Evolutionary conservation across 768 basidiomycete genomes (phyloP).

Genomic region (Tylopilus felleus): DNA sequence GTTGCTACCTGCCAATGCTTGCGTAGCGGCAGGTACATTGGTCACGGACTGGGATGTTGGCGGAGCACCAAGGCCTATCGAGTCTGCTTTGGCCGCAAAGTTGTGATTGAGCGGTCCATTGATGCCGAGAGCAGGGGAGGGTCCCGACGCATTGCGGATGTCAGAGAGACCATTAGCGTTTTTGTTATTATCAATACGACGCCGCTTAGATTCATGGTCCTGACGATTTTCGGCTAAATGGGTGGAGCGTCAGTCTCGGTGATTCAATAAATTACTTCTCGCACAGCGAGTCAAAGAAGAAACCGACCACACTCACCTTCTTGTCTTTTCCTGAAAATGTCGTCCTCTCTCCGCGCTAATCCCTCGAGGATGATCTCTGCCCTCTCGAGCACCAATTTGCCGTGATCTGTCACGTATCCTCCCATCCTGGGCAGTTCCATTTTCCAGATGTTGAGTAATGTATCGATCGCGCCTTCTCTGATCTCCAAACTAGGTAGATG

Average conservation of each 20-base stretch:
- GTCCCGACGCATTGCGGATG: constrained; percentile 29
- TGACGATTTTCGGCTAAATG: constrained; percentile 86
- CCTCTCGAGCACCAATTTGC: constrained; percentile 77
- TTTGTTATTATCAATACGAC: constrained; percentile 54
- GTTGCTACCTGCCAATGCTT: constrained; percentile 83
- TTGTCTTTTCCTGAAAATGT: constrained; percentile 87
- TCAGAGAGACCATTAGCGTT: constrained; percentile 42
- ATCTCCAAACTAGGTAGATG: constrained; percentile 98
- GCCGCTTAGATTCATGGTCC: constrained; percentile 85
- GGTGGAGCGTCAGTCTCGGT: constrained; percentile 12
- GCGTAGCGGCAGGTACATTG: constrained; percentile 57
- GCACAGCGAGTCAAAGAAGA: constrained; percentile 4
- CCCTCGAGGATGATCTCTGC: constrained; percentile 95
- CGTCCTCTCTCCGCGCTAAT: constrained; percentile 90
- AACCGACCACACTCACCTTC: constrained; percentile 65
- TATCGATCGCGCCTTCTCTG: constrained; percentile 98
- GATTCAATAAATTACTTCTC: constrained; percentile 4
- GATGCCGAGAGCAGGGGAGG: constrained; percentile 30
- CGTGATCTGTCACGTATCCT: constrained; percentile 94
- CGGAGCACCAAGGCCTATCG: constrained; percentile 69
- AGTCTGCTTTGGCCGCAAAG: constrained; percentile 75
- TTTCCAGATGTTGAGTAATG: constrained; percentile 93
- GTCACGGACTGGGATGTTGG: constrained; percentile 55
- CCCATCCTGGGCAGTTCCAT: constrained; percentile 92
- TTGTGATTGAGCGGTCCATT: constrained; percentile 43